Conservation (phyloP, 208 protist genomes). For the Crithidia expoeki region DNA sequence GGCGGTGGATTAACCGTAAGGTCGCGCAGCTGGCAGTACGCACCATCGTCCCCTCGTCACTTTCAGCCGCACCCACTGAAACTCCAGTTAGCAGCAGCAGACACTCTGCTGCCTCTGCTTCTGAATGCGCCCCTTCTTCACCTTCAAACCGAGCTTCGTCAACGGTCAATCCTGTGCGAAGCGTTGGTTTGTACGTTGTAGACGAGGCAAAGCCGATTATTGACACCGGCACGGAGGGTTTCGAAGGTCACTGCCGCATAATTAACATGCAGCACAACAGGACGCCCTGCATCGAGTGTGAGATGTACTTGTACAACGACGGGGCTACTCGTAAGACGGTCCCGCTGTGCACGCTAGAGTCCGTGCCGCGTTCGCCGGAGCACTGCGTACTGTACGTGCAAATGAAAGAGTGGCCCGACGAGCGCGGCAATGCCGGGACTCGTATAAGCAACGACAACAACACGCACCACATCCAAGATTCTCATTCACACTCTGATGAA, state of each 20-base stretch:
- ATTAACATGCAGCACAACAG: slow-evolving; percentile 72
- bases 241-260: slow-evolving; percentile 95
- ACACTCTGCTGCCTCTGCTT: neutral
- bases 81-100: neutral
- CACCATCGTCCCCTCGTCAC: slow-evolving; percentile 22
- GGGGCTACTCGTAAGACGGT: slow-evolving; percentile 61
- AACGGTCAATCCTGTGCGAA: neutral
- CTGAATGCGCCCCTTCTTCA: slow-evolving; percentile 2
- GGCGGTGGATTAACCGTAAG: slow-evolving; percentile 96
- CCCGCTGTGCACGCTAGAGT: slow-evolving; percentile 96
- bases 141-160: neutral
- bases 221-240: slow-evolving; percentile 99
- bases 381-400: slow-evolving; percentile 97
- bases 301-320: slow-evolving; percentile 90
- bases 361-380: slow-evolving; percentile 94
- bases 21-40: slow-evolving; percentile 63
- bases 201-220: slow-evolving; percentile 93
- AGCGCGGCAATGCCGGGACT: neutral
- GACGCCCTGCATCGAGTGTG: slow-evolving; percentile 93
- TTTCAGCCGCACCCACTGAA: neutral
- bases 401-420: slow-evolving; percentile 65
- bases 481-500: too few relatives aligned
- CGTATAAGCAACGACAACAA: slow-evolving; percentile 5
- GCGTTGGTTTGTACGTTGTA: slow-evolving; percentile 31
- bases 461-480: slow-evolving; percentile 1